Conservation (phyloP, 306 rosid species). For the Quercus cerris region DNA sequence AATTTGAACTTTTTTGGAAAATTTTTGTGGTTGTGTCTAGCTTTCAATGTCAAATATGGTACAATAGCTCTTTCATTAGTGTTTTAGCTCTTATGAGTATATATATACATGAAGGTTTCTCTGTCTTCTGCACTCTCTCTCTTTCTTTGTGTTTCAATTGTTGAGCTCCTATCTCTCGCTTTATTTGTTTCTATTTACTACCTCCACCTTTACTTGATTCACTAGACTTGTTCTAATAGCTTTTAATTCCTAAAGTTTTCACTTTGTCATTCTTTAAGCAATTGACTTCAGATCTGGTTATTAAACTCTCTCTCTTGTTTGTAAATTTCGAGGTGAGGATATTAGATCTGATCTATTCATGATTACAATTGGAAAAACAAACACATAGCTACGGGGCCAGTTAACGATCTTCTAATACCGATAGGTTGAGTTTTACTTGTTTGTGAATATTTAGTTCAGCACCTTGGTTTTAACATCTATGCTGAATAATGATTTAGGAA, state of each 20-base stretch:
- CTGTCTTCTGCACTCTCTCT: not conserved
- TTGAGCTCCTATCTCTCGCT: not conserved
- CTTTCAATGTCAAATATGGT: not conserved
- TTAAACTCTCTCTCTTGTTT: not conserved
- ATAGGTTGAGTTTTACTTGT: too few relatives aligned
- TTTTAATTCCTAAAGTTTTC: not conserved
- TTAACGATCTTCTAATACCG: too few relatives aligned
- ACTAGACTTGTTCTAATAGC: not conserved
- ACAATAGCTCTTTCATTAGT: not conserved
- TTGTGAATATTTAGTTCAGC: too few relatives aligned
- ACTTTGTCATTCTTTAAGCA: not conserved
- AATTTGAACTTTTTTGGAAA: not conserved
- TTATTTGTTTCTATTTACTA: not conserved
- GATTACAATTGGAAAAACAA: not conserved
- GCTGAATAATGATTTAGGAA: too few relatives aligned
- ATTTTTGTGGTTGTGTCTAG: slow-evolving; percentile 2
- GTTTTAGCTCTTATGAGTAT: not conserved
- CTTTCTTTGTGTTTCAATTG: not conserved
- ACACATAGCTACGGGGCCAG: not conserved
- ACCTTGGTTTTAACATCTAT: too few relatives aligned
- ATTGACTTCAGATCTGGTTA: not conserved
- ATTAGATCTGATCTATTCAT: not conserved
- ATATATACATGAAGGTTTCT: not conserved
- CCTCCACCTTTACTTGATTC: not conserved
- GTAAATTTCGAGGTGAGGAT: not conserved